Evolutionary conservation across 495 filamentous ascomycete species (phyloP), one percentile per base, ranked within the genome.

Genomic region (Lophiostoma macrostomum): DNA sequence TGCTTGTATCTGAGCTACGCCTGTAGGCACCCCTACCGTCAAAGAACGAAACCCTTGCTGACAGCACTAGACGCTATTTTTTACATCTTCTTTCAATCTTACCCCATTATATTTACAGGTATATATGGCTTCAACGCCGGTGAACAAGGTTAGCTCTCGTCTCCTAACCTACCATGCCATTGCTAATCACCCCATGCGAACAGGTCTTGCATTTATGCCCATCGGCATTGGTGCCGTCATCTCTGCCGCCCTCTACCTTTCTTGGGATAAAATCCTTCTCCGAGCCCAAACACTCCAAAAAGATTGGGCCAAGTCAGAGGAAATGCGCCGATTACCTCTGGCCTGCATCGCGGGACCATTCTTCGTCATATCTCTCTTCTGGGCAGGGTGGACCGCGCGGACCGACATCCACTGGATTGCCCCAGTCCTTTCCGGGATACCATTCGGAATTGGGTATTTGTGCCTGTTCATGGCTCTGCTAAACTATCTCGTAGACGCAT

Each of bases 401-500:
- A 38, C 68, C 2, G 67, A 60, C 16, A 72, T 87, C 8, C 76
- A 79, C 50, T 88, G 80, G 73, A 74, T 80, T n/a, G 78, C 80
- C 3, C 85, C 85, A 0, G 74, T 81, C 18, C 58, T 87, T 2
- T 76, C 81, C 0, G 85, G 84, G 0, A 60, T 88, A 8, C 69
- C 82, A 1, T 90, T 88, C 56, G 87, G 87, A 14, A 71, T 82
- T 25, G 86, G 83, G 6, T 88, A 84, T 64, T 70, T 80, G 7
- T 71, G 80, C 14, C 78, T 82, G 14, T 88, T 87, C 65, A 82
- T 83, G 34, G 79, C 82, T 0, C 76, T 85, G 22, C 67, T 90
- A 8, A 91, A 87, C 54, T 91, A 90, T 52, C 72, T 90, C 35
- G 83, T 84, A 10, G 87, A 91, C 61, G 85, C 85, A 8, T 90